phyloP scores from a whole-genome alignment of 352 stramenopile genomes.

The Pythium oligandrum region DNA sequence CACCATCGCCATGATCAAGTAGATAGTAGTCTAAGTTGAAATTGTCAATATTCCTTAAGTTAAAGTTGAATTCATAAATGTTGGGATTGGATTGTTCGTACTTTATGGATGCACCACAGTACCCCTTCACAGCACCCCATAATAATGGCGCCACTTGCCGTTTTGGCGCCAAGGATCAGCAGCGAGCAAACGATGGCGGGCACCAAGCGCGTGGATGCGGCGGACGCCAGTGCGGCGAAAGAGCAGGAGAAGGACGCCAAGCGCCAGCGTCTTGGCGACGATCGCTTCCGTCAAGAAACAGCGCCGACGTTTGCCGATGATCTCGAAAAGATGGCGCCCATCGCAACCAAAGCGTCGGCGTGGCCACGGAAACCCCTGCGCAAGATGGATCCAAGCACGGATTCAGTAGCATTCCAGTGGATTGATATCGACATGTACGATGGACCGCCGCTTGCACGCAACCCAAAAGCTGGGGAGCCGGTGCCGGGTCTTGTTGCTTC shows the following conservation, averaged over 20 bases:
- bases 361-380: conserved; percentile 51
- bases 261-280: conserved; percentile 15
- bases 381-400: conserved; percentile 26
- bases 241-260: conserved; percentile 15
- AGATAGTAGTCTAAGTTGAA: not conserved
- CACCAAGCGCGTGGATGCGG: conserved; percentile 16
- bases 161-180: conserved; percentile 15
- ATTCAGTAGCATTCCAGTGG: conserved; percentile 91
- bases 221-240: conserved; percentile 10
- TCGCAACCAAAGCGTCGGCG: conserved; percentile 54
- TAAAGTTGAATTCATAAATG: not conserved
- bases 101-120: no score
- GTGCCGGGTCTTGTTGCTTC: conserved; percentile 82
- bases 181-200: conserved; percentile 13
- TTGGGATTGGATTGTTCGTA: no score
- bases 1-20: not conserved
- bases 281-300: conserved; percentile 16
- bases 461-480: conserved; percentile 74
- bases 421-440: conserved; percentile 99
- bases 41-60: not conserved
- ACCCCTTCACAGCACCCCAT: no score
- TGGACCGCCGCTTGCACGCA: conserved; percentile 77
- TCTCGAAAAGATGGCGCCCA: conserved; percentile 51
- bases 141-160: conserved; percentile 3
- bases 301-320: conserved; percentile 46